Evolutionary conservation across 164 flowering plant genomes (phyloP), one percentile per base, ranked within the genome.

Genomic region (Akebia trifoliata): DNA sequence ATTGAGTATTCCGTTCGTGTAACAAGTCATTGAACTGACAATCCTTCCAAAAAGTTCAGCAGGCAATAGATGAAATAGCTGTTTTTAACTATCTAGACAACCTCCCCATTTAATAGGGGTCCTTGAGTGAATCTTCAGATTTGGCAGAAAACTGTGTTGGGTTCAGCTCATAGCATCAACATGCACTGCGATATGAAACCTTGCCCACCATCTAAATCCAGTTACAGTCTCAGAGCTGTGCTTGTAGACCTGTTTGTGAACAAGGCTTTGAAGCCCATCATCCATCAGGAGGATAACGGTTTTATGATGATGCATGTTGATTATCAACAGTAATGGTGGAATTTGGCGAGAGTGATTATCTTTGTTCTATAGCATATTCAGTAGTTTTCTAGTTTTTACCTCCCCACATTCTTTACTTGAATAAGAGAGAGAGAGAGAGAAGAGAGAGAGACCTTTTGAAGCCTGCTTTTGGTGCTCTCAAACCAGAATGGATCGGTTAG

Each of bases 401-500:
- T 70, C 50, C 59, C 54, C 39, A 30, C 58, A n/a, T 57, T 37
- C 51, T 50, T 69, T 48, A 31, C 38, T 47, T 54, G 59, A 80
- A 81, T 77, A 72, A 71, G 68, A 50, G 71, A 63, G 68, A 37
- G 72, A 60, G 44, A 20, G 59, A n/a, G n/a, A n/a, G n/a, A n/a
- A n/a, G n/a, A n/a, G n/a, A n/a, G n/a, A n/a, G n/a, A n/a, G n/a
- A n/a, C n/a, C 61, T 24, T 63, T 49, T 60, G 62, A 48, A 58
- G n/a, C 45, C 55, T 69, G n/a, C 53, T 36, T n/a, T 62, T 60
- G 37, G 40, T 54, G 32, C 56, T 48, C 65, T n/a, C 8, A 54
- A 50, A 8, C 37, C 29, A 72, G 11, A 71, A 90, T 93, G 99
- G 99, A 93, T 49, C 81, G 90, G 97, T 94, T 45, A 61, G 82